These are phyloP conservation scores for Prasinococcaceae sp. DNA, from an alignment of 139 green algal genomes.

Conservation along the genomic window DNA sequence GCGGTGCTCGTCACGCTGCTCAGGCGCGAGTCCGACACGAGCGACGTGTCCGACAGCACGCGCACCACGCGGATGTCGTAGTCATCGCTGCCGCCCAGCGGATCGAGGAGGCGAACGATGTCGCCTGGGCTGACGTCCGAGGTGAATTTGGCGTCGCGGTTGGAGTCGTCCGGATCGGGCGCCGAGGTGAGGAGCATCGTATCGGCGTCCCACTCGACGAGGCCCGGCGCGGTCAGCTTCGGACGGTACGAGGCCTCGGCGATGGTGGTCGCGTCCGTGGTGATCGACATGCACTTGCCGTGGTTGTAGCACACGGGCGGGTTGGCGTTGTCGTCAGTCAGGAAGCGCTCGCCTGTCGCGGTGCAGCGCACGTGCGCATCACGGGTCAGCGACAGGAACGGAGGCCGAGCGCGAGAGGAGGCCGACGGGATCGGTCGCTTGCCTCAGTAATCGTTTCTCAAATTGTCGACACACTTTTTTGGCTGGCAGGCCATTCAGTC, in stretches of 20 bases:
- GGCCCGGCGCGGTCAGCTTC: constrained; percentile 1
- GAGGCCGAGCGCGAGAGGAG: no score
- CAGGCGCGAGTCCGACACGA: background rate
- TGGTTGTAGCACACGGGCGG: constrained; percentile 18
- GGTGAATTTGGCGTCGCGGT: constrained; percentile 13
- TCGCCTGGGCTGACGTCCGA: constrained; percentile 6
- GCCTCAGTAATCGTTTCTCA: no score
- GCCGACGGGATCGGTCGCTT: no score
- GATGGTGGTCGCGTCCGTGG: background rate
- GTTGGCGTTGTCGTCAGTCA: constrained; percentile 13
- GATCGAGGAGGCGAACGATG: constrained; percentile 6
- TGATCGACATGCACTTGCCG: constrained; percentile 10
- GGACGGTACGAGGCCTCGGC: background rate
- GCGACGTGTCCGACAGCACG: constrained; percentile 7
- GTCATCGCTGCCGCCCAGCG: background rate
- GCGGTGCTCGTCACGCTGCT: background rate
- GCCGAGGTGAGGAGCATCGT: constrained; percentile 7
- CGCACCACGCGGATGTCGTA: constrained; percentile 5
- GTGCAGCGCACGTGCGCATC: no score
- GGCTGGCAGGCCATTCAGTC: no score
- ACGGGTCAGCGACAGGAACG: no score
- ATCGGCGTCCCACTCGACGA: constrained; percentile 1
- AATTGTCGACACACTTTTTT: no score
- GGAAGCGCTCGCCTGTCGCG: constrained; percentile 15
- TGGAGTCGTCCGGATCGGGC: background rate